Evolutionary conservation across 192 early-diverging fungal genomes (phyloP).

Genomic region (Thoreauomyces humboldtii): DNA sequence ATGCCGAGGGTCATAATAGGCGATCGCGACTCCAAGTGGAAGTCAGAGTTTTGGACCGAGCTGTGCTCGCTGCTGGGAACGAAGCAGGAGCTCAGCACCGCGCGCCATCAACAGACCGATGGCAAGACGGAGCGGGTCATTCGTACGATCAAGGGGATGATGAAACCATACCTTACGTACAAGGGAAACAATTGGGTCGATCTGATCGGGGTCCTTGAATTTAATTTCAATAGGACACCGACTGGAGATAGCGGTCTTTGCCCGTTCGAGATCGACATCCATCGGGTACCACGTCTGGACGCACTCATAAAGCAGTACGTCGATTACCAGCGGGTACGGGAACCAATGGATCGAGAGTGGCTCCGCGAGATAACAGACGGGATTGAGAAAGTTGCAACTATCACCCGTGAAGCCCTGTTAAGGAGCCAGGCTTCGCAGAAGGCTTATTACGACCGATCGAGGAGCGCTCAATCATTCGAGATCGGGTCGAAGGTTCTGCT

Average conservation of each 20-base stretch:
- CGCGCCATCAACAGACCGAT: slow-evolving; percentile 26
- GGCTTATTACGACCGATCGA: no score
- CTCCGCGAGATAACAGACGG: no score
- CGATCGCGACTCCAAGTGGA: neutral
- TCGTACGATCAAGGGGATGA: slow-evolving; percentile 3
- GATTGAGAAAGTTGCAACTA: no score
- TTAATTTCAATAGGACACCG: no score
- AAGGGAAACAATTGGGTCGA: slow-evolving; percentile 15
- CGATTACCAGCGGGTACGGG: no score
- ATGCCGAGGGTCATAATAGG: neutral
- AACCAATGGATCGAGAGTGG: no score
- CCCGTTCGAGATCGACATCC: slow-evolving; percentile 12
- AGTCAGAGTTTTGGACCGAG: slow-evolving; percentile 1
- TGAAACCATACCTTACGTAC: slow-evolving; percentile 3
- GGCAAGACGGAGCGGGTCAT: slow-evolving; percentile 4
- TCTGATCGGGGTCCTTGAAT: slow-evolving; percentile 1
- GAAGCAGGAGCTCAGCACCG: slow-evolving; percentile 2
- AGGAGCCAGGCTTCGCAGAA: no score
- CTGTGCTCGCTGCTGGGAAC: neutral
- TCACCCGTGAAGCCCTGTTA: no score
- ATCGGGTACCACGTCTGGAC: no score
- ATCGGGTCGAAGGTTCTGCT: no score
- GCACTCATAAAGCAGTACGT: no score
- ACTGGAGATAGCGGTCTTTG: neutral
- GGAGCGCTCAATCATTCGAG: no score